Conservation (phyloP, 2,329 filamentous ascomycete genomes). For the Rachicladosporium sp. region DNA sequence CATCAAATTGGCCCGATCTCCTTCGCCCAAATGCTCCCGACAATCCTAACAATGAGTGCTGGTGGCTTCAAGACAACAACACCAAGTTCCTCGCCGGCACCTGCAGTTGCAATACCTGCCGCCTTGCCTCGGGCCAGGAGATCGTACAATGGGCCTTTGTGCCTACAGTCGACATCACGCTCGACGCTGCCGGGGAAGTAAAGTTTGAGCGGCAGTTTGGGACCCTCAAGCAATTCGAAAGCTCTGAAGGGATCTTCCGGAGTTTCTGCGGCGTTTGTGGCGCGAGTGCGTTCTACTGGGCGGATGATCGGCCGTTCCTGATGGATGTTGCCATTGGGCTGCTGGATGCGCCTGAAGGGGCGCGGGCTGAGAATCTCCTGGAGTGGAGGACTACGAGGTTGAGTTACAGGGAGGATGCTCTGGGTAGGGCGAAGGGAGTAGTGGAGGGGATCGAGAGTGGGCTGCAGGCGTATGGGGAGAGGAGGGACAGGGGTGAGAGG, state of each 20-base stretch:
- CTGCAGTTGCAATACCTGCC: constrained; percentile 52
- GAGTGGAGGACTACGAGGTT: constrained; percentile 49
- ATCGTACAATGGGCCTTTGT: constrained; percentile 56
- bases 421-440: constrained; percentile 12
- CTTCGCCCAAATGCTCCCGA: constrained; percentile 35
- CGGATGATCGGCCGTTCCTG: constrained; percentile 36
- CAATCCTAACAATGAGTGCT: constrained; percentile 39
- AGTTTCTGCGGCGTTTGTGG: constrained; percentile 53
- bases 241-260: constrained; percentile 41
- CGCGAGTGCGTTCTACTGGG: constrained; percentile 53
- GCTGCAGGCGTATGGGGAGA: constrained; percentile 12
- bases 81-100: constrained; percentile 47
- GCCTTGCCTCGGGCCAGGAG: constrained; percentile 48
- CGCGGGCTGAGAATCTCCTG: constrained; percentile 46
- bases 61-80: constrained; percentile 43
- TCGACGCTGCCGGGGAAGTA: constrained; percentile 14
- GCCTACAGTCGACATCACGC: constrained; percentile 44
- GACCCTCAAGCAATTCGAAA: constrained; percentile 42
- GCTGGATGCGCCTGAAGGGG: constrained; percentile 39
- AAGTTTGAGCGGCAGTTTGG: constrained; percentile 25
- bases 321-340: constrained; percentile 52
- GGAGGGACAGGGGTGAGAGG: background rate
- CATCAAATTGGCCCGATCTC: constrained; percentile 42
- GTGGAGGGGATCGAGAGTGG: constrained; percentile 13
- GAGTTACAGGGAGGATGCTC: constrained; percentile 47